Conservation (phyloP, 768 basidiomycete species). For the Psilocybe cubensis region DNA sequence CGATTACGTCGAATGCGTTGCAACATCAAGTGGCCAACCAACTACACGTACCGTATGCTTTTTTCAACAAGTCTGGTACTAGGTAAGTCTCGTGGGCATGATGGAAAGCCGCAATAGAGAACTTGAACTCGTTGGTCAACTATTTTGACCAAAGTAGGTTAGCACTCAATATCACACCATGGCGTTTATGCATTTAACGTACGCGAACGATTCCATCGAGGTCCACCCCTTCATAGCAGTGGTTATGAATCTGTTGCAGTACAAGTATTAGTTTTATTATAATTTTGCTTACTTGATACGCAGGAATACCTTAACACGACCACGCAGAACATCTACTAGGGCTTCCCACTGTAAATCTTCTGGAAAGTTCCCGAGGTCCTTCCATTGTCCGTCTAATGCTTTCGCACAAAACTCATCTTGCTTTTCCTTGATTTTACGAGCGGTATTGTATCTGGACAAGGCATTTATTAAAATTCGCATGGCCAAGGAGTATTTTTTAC, state of each 20-base stretch:
- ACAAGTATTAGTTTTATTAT: no score
- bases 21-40: not conserved
- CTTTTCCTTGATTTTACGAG: slow-evolving; percentile 58
- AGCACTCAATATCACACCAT: not conserved
- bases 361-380: slow-evolving; percentile 57
- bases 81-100: slow-evolving; percentile 83
- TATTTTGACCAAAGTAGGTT: slow-evolving; percentile 15
- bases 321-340: slow-evolving; percentile 75
- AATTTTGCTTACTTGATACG: no score
- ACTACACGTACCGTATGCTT: slow-evolving; percentile 52
- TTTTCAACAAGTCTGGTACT: slow-evolving; percentile 76
- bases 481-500: no score
- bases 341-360: slow-evolving; percentile 76
- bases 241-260: slow-evolving; percentile 48
- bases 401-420: slow-evolving; percentile 69
- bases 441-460: slow-evolving; percentile 58
- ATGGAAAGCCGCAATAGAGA: slow-evolving; percentile 76
- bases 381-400: slow-evolving; percentile 51
- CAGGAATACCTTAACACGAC: slow-evolving; percentile 76
- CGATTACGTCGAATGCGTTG: not conserved
- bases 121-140: slow-evolving; percentile 70
- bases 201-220: slow-evolving; percentile 70
- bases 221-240: slow-evolving; percentile 68
- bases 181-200: slow-evolving; percentile 6
- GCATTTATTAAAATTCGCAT: slow-evolving; percentile 28